Percentiles rank a stretch among this genome's conserved stretches.
phyloP scores from a whole-genome alignment of 805 yeast species.

The Scheffersomyces amazonensis region DNA sequence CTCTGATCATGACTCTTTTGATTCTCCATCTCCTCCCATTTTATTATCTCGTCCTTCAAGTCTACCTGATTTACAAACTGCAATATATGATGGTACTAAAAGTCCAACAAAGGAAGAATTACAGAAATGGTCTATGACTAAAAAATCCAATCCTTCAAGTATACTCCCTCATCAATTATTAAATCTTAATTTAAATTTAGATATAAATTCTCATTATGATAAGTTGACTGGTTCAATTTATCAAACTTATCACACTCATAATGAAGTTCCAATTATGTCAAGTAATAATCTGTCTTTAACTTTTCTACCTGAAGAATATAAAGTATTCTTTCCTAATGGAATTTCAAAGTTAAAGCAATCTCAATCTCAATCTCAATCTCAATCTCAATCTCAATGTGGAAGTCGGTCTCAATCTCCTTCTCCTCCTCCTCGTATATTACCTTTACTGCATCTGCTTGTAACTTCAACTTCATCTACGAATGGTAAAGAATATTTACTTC shows the following conservation, averaged over 20 bases:
- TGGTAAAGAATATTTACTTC: neutral
- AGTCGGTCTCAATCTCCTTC: neutral
- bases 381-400: no score
- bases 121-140: neutral
- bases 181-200: constrained; percentile 7
- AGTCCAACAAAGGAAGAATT: neutral
- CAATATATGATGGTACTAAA: neutral
- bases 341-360: no score
- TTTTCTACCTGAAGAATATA: neutral
- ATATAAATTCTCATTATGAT: constrained; percentile 7
- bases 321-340: neutral
- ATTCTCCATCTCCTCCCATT: neutral
- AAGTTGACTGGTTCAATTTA: constrained; percentile 2
- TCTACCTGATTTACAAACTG: neutral
- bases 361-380: no score
- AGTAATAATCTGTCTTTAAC: neutral
- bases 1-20: neutral
- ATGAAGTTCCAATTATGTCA: neutral
- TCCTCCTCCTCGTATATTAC: neutral
- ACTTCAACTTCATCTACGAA: neutral
- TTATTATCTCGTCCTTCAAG: neutral
- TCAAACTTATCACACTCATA: no score
- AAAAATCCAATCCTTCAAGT: no score
- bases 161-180: neutral
- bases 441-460: no score